Evolutionary conservation across 2,329 filamentous ascomycete genomes (phyloP), one percentile per base, ranked within the genome.

Genomic region (Hypoxylon sp.): DNA sequence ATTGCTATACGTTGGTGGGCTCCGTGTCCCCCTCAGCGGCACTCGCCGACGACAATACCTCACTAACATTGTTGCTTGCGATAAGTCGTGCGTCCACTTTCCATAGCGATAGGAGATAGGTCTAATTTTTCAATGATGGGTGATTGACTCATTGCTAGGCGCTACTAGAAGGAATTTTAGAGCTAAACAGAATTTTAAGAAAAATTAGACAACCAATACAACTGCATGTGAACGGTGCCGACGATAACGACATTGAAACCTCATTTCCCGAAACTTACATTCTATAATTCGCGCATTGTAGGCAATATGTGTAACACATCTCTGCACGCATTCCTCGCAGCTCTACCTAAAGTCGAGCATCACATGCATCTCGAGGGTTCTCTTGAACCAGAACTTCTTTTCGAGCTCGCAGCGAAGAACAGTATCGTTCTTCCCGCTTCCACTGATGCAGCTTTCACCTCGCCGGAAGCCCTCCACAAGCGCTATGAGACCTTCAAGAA

Each of bases 311-410:
- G 82, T 69, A 73, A 80, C 63, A 72, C 74, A 25, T 62, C 72
- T 9, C 70, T 83, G 41, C 83, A 85, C 71, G 68, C 75, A 30
- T 84, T 90, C 67, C 77, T 91, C 26, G 71, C 74, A 41, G 78
- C 78, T 21, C 79, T 92, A 20, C 89, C 89, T 57, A 92, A 92
- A 75, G 89, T 86, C 72, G 89, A 93, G 69, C 89, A 91, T 66
- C 89, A 92, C 71, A 81, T 92, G 44, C 89, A 93, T 67, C 78
- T 93, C 23, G 89, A 92, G 71, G 89, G 89, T 46, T 86, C 87
- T 8, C 78, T 93, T 26, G 84, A 85, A 29, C 87, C 89, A 1
- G 73, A 78, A 46, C 76, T 91, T 27, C 81, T 91, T 55, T 92
- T 91, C 74, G 65, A 75, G 20, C 82, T 93, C 4, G 86, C 89